These are phyloP conservation scores for Chytriomyces confervae DNA, from an alignment of 192 early-diverging fungal genomes.

Conservation along the genomic window DNA sequence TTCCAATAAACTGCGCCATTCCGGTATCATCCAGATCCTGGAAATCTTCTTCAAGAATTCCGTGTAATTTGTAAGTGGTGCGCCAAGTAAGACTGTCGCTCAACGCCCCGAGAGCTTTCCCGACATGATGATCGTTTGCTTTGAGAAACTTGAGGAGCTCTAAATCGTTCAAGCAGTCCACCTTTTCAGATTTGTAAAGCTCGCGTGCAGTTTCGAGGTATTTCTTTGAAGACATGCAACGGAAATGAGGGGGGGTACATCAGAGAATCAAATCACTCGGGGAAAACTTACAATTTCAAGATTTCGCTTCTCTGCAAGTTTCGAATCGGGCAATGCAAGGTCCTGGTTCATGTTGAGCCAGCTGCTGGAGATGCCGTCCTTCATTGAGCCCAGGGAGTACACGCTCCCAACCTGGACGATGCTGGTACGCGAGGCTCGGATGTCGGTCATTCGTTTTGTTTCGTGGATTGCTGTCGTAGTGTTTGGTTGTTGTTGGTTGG, in stretches of 20 bases:
- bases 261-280: background rate
- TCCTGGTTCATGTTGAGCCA: conserved; percentile 18
- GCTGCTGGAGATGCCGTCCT: conserved; percentile 6
- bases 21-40: conserved; percentile 37
- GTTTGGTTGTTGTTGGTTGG: background rate
- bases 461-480: background rate
- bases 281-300: background rate
- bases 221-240: conserved; percentile 1
- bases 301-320: conserved; percentile 1
- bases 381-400: background rate
- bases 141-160: conserved; percentile 39
- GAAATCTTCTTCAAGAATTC: conserved; percentile 30
- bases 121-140: conserved; percentile 27
- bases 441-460: background rate
- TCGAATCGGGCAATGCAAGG: conserved; percentile 16
- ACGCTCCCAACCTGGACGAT: background rate
- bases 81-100: conserved; percentile 35
- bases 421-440: background rate
- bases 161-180: conserved; percentile 27
- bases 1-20: conserved; percentile 38
- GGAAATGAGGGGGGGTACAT: background rate
- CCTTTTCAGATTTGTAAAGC: conserved; percentile 36
- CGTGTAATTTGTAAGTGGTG: background rate
- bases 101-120: conserved; percentile 36
- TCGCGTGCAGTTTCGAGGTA: conserved; percentile 36